Conservation (phyloP, 2,329 filamentous ascomycete genomes). For the Moelleriella libera region DNA sequence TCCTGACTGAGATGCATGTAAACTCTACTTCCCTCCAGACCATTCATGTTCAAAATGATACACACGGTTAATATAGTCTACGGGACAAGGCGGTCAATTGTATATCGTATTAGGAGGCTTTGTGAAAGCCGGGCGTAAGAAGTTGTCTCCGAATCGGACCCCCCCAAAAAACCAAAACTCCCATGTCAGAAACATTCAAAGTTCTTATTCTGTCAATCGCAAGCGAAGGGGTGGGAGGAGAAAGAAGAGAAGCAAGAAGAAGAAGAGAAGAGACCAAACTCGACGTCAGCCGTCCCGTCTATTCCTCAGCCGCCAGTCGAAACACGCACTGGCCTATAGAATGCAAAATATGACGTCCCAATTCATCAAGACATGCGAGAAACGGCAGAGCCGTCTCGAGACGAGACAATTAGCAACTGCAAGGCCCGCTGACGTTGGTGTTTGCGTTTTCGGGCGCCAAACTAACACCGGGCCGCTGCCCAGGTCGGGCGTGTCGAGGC, state of each 20-base stretch:
- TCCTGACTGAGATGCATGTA: too few relatives aligned
- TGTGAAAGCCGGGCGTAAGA: background rate
- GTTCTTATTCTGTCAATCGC: background rate
- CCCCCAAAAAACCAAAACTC: background rate
- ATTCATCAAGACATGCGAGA: constrained; percentile 4
- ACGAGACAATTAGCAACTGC: constrained; percentile 30
- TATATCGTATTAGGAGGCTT: background rate
- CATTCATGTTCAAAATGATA: too few relatives aligned
- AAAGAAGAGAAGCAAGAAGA: background rate
- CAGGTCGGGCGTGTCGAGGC: constrained; percentile 67
- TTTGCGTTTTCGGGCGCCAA: constrained; percentile 41
- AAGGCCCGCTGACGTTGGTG: constrained; percentile 40
- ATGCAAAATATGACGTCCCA: constrained; percentile 10
- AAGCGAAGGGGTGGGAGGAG: background rate
- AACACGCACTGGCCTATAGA: constrained; percentile 8
- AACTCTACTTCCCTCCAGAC: too few relatives aligned
- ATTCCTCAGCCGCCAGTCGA: constrained; percentile 4
- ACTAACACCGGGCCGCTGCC: constrained; percentile 45
- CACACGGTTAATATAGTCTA: background rate
- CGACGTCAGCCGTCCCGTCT: constrained; percentile 13
- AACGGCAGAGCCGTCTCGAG: background rate
- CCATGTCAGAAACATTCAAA: background rate
- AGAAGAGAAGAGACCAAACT: constrained; percentile 22
- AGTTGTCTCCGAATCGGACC: background rate
- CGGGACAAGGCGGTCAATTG: background rate